These are phyloP conservation scores for Arthrinium puccinioides DNA, from an alignment of 2,329 filamentous ascomycete species.

Conservation along the genomic window DNA sequence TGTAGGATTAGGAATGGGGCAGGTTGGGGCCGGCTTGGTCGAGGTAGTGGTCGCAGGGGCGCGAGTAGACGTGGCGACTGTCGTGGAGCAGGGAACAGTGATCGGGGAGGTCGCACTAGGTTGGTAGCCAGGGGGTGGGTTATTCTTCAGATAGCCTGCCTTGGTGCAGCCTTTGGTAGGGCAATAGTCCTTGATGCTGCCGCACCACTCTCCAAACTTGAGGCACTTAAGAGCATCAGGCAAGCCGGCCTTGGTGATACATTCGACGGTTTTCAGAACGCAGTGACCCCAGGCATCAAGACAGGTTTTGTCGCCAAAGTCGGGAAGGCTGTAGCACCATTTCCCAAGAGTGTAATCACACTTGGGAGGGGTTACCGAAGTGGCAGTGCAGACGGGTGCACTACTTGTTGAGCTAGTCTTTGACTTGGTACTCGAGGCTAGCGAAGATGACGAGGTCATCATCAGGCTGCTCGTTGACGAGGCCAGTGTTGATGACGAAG, in stretches of 20 bases:
- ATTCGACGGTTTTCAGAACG: slow-evolving; percentile 38
- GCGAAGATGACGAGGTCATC: slow-evolving; percentile 3
- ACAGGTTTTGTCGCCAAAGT: slow-evolving; percentile 38
- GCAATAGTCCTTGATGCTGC: slow-evolving; percentile 37
- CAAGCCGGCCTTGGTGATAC: slow-evolving; percentile 44
- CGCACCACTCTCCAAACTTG: slow-evolving; percentile 43
- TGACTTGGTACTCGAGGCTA: not conserved
- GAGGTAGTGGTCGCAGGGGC: slow-evolving; percentile 23
- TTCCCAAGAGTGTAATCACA: slow-evolving; percentile 49
- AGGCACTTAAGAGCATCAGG: slow-evolving; percentile 42
- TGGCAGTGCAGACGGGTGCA: slow-evolving; percentile 39
- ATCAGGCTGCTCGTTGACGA: slow-evolving; percentile 7
- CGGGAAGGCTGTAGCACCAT: slow-evolving; percentile 36
- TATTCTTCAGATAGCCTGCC: slow-evolving; percentile 32
- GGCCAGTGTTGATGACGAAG: not conserved
- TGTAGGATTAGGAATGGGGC: slow-evolving; percentile 38
- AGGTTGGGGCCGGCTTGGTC: slow-evolving; percentile 20
- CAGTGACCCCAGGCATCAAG: slow-evolving; percentile 34
- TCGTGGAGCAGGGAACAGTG: slow-evolving; percentile 22
- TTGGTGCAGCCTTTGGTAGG: slow-evolving; percentile 32
- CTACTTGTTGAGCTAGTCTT: slow-evolving; percentile 19
- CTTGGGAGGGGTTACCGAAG: slow-evolving; percentile 32
- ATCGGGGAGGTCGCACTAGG: slow-evolving; percentile 27
- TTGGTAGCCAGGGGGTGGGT: slow-evolving; percentile 29
- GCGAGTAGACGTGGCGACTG: slow-evolving; percentile 9